These are phyloP conservation scores for Trifolium repens DNA, from an alignment of 306 rosid species.

Conservation along the genomic window DNA sequence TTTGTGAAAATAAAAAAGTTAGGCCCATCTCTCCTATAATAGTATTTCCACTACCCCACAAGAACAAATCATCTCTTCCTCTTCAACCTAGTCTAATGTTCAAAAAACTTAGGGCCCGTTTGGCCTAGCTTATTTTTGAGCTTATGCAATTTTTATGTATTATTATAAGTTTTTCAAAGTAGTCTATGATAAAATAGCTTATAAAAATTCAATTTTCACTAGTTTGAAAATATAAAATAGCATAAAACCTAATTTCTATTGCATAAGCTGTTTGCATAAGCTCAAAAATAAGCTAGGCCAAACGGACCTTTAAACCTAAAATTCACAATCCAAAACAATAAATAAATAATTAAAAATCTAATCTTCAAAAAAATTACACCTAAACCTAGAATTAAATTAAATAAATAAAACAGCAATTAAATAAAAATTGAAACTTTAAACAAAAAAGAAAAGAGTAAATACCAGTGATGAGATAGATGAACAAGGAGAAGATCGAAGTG, in stretches of 20 bases:
- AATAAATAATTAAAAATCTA: not conserved
- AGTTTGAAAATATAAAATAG: no score
- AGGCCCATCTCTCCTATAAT: not conserved
- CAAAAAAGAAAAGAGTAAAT: not conserved
- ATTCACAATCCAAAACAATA: not conserved
- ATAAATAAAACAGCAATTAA: not conserved
- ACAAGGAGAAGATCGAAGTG: constrained; percentile 44
- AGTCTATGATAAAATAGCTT: no score
- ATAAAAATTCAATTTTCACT: no score
- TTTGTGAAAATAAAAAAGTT: not conserved
- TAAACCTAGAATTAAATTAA: not conserved
- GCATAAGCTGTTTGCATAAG: no score
- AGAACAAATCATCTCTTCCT: not conserved
- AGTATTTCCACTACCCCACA: not conserved
- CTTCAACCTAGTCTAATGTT: constrained; percentile 3
- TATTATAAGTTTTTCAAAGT: no score
- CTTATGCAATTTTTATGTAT: no score
- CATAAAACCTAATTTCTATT: no score
- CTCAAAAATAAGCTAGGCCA: no score
- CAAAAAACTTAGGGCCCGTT: not conserved
- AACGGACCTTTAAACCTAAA: not conserved
- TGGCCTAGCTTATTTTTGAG: no score
- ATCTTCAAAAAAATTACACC: no score
- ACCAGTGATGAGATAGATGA: not conserved
- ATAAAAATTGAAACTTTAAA: not conserved